Evolutionary conservation across 2,329 filamentous ascomycete species (phyloP).

Genomic region (Cercospora sesami): DNA sequence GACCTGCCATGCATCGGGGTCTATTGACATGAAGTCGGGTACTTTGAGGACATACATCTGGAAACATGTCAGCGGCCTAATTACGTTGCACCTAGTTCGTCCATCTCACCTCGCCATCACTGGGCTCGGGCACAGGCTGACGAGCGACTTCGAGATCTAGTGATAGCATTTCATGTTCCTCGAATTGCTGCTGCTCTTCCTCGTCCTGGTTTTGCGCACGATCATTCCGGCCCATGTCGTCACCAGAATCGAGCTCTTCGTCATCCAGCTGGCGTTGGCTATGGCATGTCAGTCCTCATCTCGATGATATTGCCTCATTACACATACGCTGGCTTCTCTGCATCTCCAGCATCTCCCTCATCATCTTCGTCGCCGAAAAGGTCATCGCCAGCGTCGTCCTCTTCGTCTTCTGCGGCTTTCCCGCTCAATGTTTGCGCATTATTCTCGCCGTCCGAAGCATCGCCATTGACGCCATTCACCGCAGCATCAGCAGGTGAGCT

Average conservation of each 20-base stretch:
- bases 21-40: constrained; percentile 69
- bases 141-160: constrained; percentile 66
- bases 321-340: constrained; percentile 32
- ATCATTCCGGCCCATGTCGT: constrained; percentile 65
- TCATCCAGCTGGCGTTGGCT: constrained; percentile 52
- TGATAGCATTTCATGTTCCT: constrained; percentile 51
- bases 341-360: constrained; percentile 30
- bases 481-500: constrained; percentile 7
- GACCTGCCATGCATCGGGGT: constrained; percentile 66
- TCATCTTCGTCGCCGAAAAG: constrained; percentile 50
- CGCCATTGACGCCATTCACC: constrained; percentile 21
- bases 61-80: constrained; percentile 6
- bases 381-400: constrained; percentile 45
- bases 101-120: constrained; percentile 63
- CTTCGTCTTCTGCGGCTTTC: constrained; percentile 32
- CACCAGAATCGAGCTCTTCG: constrained; percentile 62
- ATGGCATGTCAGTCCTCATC: constrained; percentile 12
- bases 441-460: constrained; percentile 25
- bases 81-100: background rate
- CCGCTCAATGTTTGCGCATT: constrained; percentile 26
- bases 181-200: constrained; percentile 49
- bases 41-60: constrained; percentile 70
- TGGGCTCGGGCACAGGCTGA: constrained; percentile 69
- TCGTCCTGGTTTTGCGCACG: constrained; percentile 50
- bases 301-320: background rate